These are phyloP conservation scores for Wickerhamomyces queroliae DNA, from an alignment of 805 yeast species.

Conservation along the genomic window DNA sequence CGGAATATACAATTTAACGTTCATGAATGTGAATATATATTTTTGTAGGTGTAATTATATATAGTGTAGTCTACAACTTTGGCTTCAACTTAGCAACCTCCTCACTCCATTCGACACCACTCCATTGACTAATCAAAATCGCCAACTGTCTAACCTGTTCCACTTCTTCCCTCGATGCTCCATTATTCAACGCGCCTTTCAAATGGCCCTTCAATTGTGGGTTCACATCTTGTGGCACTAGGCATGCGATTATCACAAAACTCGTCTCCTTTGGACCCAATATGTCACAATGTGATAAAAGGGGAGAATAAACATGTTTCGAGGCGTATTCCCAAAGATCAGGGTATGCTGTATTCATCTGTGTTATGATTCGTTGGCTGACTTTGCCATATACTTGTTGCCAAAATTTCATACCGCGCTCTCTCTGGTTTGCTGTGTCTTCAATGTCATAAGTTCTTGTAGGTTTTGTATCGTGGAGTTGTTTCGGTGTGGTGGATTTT, in stretches of 20 bases:
- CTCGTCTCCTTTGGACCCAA: slow-evolving; percentile 67
- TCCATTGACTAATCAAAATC: slow-evolving; percentile 64
- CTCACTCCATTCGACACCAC: slow-evolving; percentile 59
- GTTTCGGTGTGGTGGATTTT: slow-evolving; percentile 57
- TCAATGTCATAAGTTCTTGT: slow-evolving; percentile 26
- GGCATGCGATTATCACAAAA: slow-evolving; percentile 66
- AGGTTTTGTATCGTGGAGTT: slow-evolving; percentile 29
- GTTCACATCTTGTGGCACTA: slow-evolving; percentile 89
- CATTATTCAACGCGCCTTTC: slow-evolving; percentile 77
- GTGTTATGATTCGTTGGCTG: slow-evolving; percentile 57
- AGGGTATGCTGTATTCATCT: slow-evolving; percentile 72
- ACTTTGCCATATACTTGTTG: slow-evolving; percentile 71
- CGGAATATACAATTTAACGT: background rate
- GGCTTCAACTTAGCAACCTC: slow-evolving; percentile 25
- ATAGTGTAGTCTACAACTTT: background rate
- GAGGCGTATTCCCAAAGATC: slow-evolving; percentile 75
- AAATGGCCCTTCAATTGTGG: slow-evolving; percentile 91
- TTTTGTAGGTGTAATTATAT: background rate
- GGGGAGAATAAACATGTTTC: slow-evolving; percentile 70
- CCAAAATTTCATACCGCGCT: slow-evolving; percentile 66
- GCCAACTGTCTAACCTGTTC: slow-evolving; percentile 55
- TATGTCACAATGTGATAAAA: slow-evolving; percentile 63
- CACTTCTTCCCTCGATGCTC: slow-evolving; percentile 61
- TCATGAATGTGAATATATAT: background rate
- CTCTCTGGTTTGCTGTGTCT: slow-evolving; percentile 21